These are phyloP conservation scores for Penicillium decumbens DNA, from an alignment of 2,329 filamentous ascomycete genomes.

Conservation along the genomic window DNA sequence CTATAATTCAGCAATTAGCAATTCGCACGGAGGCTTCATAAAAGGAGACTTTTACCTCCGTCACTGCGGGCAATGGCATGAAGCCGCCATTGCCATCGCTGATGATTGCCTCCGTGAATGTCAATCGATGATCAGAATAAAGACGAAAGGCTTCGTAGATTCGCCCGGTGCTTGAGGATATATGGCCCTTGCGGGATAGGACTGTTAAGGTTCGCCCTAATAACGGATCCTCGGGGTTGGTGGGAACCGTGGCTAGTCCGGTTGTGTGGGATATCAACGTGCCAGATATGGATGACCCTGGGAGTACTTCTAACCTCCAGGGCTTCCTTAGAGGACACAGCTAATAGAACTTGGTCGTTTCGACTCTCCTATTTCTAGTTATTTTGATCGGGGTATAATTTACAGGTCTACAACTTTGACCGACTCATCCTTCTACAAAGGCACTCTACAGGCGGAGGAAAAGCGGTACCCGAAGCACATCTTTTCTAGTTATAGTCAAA, in stretches of 20 bases:
- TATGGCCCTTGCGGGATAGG: slow-evolving; percentile 45
- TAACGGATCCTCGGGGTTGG: neutral
- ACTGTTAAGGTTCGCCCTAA: slow-evolving; percentile 1
- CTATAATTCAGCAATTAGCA: neutral
- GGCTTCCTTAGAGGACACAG: no score
- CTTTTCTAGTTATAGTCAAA: no score
- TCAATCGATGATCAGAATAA: slow-evolving; percentile 48
- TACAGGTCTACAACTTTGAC: no score
- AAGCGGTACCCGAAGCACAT: no score
- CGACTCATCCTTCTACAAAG: no score
- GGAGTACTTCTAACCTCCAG: no score
- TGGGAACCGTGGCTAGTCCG: neutral
- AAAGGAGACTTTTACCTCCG: neutral
- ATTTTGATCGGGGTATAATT: no score
- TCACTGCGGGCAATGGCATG: slow-evolving; percentile 12
- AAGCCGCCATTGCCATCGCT: slow-evolving; percentile 17
- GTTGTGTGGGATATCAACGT: neutral
- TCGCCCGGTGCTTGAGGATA: slow-evolving; percentile 41
- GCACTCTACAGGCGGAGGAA: no score
- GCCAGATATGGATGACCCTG: neutral
- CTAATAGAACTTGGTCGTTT: no score
- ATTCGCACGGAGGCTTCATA: neutral
- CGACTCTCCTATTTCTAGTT: no score
- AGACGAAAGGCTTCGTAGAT: slow-evolving; percentile 49
- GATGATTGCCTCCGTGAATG: slow-evolving; percentile 48